Evolutionary conservation across 2,329 filamentous ascomycete species (phyloP), one percentile per base, ranked within the genome.

Genomic region (Colletotrichum echinochloae): DNA sequence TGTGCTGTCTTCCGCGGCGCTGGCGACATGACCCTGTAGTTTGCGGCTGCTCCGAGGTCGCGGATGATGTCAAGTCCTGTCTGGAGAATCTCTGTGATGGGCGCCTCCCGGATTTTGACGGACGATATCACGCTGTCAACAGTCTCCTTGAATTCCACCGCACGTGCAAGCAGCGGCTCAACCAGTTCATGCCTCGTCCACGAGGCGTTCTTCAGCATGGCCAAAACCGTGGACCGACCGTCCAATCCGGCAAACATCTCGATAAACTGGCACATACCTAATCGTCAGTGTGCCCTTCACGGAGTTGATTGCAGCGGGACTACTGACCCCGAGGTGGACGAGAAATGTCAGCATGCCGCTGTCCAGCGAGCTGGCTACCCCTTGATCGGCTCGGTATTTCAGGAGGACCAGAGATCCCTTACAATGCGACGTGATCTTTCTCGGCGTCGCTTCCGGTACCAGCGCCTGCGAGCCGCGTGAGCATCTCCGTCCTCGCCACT

Each of bases 351-450:
- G 16, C 1, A 64, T 16, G 18, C 44, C 46, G 1, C 55, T 61
- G n/a, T 72, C 70, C 12, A 72, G 52, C 2, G 51, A 60, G 1
- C 62, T 63, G 7, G 67, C 57, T 1, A 72, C 39, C 0, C 57
- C 52, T 20, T 71, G 59, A 30, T 72, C 66, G 11, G 70, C 70
- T 9, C 70, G 41, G 20, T 70, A 64, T n/a, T 54, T 54, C 2
- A 72, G 48, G 8, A 72, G 52, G 8, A 67, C 62, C 11, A 72
- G 26, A 6, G 70, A 70, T 1, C 59, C 70, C 16, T 49, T 54
- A 1, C 57, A 66, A 23, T 71, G 70, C 1, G 62, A 70, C 5
- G 35, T 26, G 26, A 65, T 57, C 28, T 33, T 66, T 4, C 7
- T 35, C 8, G 44, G 59, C 9, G 37, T 48, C 37, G 51, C 39